Evolutionary conservation across 108 stramenopile species (phyloP), one percentile per base, ranked within the genome.

Genomic region (Ochromonas danica): DNA sequence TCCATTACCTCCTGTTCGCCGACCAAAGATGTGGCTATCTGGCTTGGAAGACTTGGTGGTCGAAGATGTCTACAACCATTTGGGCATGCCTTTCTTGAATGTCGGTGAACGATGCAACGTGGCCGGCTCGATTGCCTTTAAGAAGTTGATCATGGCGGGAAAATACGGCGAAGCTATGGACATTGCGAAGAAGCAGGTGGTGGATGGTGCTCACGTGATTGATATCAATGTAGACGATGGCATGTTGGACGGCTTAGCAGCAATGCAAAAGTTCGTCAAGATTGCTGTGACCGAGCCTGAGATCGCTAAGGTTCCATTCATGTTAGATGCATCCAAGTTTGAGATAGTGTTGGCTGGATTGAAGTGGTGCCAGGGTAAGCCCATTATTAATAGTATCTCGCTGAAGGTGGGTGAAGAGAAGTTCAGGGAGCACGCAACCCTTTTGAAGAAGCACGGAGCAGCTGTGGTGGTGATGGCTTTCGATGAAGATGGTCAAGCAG

Each of bases 381-480:
- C 89, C 51, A 98, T 98, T 80, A 92, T 98, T 43, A 98, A 98
- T 87, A 94, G 94, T 27, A 98, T 98, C 51, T 94, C 93, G 14
- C 89, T 97, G 86, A 97, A 98, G 92, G 96, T 97, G 43, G 98
- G 98, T 28, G 95, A 97, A 87, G 95, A 93, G 81, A 84, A 94
- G 78, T 99, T 99, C 92, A 93, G 87, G 77, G 90, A 94, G 85
- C 96, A 99, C 17, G 98, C 96, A 0, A 93, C 92, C 17, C 79
- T 97, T 81, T 78, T 97, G 79, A 92, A 91, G 85, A 94, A 95
- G 86, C 95, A 97, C 81, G 98, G 98, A 60, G 94, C 94, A 39
- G 98, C 98, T 33, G 94, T 96, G 30, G 98, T 99, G 42, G 95
- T 97, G 78, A 99, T 99, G 98, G 98, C 98, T 3, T 99, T 99